Percentiles rank a stretch among this genome's conserved stretches.
These are phyloP conservation scores for Fraxinus baroniana DNA, from an alignment of 305 asterid genomes.

Conservation along the genomic window DNA sequence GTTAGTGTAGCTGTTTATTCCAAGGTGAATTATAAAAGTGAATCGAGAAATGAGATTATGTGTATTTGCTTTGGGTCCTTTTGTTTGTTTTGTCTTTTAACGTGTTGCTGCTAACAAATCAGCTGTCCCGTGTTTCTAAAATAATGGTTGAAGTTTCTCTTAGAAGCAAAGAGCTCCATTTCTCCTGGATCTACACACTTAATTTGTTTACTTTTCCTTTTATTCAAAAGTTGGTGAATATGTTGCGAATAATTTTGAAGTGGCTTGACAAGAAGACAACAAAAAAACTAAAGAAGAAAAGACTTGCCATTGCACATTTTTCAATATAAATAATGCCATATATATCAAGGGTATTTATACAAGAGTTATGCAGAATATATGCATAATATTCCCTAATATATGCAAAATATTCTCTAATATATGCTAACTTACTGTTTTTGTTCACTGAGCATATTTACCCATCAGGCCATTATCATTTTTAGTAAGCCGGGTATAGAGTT, in stretches of 20 bases:
- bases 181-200: not conserved
- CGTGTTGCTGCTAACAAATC: not conserved
- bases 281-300: not conserved
- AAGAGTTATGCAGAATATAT: no score
- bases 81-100: not conserved
- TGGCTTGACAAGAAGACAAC: not conserved
- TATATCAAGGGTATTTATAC: no score
- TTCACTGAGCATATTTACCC: not conserved
- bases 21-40: slow-evolving; percentile 48
- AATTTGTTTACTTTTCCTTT: not conserved
- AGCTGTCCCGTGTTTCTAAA: not conserved
- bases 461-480: not conserved
- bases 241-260: not conserved
- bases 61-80: not conserved
- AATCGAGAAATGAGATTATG: not conserved
- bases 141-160: not conserved
- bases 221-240: not conserved
- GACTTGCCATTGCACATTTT: not conserved
- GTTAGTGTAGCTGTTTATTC: slow-evolving; percentile 70
- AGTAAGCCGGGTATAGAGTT: not conserved
- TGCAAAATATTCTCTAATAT: not conserved
- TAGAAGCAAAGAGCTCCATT: not conserved
- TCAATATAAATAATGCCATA: not conserved
- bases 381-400: no score
- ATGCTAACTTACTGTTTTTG: not conserved